These are phyloP conservation scores for Coemansia sp. DNA, from an alignment of 192 early-diverging fungal species.

Conservation along the genomic window DNA sequence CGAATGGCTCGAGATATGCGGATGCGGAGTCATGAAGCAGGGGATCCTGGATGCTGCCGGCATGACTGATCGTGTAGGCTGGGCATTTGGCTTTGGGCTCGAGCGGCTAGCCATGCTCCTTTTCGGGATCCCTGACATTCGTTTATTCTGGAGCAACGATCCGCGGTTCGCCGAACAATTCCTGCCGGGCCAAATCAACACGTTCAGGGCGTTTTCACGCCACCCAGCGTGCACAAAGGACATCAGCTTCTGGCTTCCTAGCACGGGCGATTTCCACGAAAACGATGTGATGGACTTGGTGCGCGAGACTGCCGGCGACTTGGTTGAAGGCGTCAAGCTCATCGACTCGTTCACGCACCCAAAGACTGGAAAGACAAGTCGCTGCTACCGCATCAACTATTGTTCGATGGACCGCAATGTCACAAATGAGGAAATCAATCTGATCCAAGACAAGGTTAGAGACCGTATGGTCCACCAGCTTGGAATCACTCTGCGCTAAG, in stretches of 20 bases:
- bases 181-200: slow-evolving; percentile 61
- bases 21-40: slow-evolving; percentile 92
- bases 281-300: slow-evolving; percentile 95
- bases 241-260: slow-evolving; percentile 85
- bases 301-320: slow-evolving; percentile 87
- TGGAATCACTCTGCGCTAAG: slow-evolving; percentile 75
- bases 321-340: slow-evolving; percentile 85
- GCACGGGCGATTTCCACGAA: slow-evolving; percentile 69
- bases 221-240: slow-evolving; percentile 94
- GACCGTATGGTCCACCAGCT: slow-evolving; percentile 62
- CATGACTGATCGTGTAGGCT: slow-evolving; percentile 77
- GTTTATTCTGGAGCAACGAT: slow-evolving; percentile 94
- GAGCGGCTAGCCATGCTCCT: slow-evolving; percentile 96
- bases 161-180: slow-evolving; percentile 87
- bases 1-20: slow-evolving; percentile 92
- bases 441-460: slow-evolving; percentile 81
- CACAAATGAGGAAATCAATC: slow-evolving; percentile 93
- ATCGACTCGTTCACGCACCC: slow-evolving; percentile 89
- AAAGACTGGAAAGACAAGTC: slow-evolving; percentile 77
- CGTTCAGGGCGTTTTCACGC: slow-evolving; percentile 85
- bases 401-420: slow-evolving; percentile 96
- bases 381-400: slow-evolving; percentile 94
- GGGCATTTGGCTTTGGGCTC: slow-evolving; percentile 98
- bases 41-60: slow-evolving; percentile 71
- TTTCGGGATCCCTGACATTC: slow-evolving; percentile 93